Conservation (phyloP, 768 basidiomycete species). For the Agrocybe praecox region DNA sequence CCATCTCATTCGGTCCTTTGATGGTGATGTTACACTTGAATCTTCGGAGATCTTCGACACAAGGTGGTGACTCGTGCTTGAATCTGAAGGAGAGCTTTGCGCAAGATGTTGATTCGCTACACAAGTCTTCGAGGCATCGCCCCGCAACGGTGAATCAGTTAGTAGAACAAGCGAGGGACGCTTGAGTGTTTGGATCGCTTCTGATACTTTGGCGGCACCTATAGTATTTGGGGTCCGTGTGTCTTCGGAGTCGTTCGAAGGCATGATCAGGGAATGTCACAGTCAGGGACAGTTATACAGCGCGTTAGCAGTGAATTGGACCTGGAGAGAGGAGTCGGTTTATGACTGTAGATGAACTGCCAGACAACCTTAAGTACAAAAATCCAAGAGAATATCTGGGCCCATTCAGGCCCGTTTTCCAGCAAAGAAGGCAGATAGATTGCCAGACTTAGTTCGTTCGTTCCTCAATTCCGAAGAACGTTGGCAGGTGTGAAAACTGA, state of each 20-base stretch:
- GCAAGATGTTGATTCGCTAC: neutral
- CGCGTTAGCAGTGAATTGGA: too few relatives aligned
- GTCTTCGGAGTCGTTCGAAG: neutral
- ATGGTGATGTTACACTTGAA: neutral
- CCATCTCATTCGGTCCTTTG: conserved; percentile 33
- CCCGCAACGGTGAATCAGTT: neutral
- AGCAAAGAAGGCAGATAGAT: neutral
- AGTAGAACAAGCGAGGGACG: neutral
- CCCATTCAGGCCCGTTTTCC: neutral
- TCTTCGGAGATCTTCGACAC: neutral
- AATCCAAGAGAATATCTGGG: too few relatives aligned
- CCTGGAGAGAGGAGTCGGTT: too few relatives aligned
- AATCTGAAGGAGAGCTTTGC: neutral
- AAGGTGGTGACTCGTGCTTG: too few relatives aligned
- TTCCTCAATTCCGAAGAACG: conserved; percentile 9
- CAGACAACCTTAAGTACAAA: too few relatives aligned
- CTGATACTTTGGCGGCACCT: neutral
- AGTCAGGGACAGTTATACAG: too few relatives aligned
- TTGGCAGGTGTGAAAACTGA: conserved; percentile 21
- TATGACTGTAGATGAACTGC: too few relatives aligned
- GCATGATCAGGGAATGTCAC: neutral
- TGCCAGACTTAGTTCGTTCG: neutral
- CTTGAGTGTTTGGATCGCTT: neutral
- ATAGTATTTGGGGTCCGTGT: neutral
- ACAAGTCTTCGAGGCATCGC: neutral